phyloP scores from a whole-genome alignment of 2,329 filamentous ascomycete species.

The Magnaporthales sp. region DNA sequence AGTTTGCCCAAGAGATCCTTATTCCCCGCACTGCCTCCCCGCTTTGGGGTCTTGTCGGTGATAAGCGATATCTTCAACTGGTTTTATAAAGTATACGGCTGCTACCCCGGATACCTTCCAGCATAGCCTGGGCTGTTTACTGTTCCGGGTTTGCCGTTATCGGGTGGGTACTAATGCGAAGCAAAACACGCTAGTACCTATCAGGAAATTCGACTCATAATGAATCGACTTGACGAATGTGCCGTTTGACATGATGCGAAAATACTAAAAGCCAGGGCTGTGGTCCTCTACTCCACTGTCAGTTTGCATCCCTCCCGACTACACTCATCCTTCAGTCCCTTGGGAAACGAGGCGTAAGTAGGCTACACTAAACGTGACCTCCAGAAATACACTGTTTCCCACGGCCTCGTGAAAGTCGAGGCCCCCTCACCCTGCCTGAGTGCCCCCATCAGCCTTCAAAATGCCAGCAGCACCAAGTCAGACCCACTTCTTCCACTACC shows the following conservation, averaged over 20 bases:
- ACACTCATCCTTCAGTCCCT: not conserved
- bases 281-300: not conserved
- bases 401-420: conserved; percentile 2
- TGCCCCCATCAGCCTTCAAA: conserved; percentile 1
- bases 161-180: not conserved
- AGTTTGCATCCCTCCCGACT: not conserved
- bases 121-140: too few relatives aligned
- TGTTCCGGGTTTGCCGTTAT: not conserved
- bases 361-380: not conserved
- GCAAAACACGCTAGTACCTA: not conserved
- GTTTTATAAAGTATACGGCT: too few relatives aligned
- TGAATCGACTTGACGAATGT: not conserved
- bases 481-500: not conserved
- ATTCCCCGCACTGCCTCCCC: not conserved
- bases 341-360: not conserved
- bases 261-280: not conserved
- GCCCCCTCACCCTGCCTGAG: not conserved
- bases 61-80: too few relatives aligned
- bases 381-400: not conserved
- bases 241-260: not conserved
- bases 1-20: not conserved
- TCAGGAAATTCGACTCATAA: not conserved
- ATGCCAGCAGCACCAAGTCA: not conserved
- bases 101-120: not conserved
- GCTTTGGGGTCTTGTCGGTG: not conserved